Conservation (phyloP, 2,329 filamentous ascomycete species). For the Cladophialophora exuberans region DNA sequence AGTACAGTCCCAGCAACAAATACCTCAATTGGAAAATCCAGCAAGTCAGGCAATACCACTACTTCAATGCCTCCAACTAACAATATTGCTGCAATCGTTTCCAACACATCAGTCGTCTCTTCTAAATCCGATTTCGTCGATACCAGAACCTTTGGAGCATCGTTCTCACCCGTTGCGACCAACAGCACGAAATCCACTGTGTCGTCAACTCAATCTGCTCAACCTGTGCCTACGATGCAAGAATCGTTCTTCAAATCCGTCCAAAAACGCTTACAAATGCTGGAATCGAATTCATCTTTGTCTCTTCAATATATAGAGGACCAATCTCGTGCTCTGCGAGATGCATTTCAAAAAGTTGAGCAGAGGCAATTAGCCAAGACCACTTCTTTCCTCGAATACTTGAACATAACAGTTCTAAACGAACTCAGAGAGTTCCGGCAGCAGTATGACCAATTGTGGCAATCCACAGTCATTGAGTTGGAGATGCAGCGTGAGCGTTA, state of each 20-base stretch:
- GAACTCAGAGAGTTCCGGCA: constrained; percentile 78
- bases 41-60: neutral
- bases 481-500: constrained; percentile 86
- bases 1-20: neutral
- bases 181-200: constrained; percentile 35
- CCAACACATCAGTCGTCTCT: neutral
- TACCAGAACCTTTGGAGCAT: constrained; percentile 5
- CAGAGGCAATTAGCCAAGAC: constrained; percentile 85
- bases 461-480: constrained; percentile 88
- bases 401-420: constrained; percentile 85
- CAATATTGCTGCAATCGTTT: neutral
- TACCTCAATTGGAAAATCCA: neutral
- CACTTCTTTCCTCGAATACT: constrained; percentile 74
- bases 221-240: constrained; percentile 79
- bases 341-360: constrained; percentile 84
- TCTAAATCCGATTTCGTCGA: constrained; percentile 16
- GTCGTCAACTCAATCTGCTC: constrained; percentile 52
- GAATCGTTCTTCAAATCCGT: constrained; percentile 98
- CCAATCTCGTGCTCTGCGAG: constrained; percentile 85
- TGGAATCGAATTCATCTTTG: constrained; percentile 90
- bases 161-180: neutral
- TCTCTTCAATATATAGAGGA: constrained; percentile 96
- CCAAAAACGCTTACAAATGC: constrained; percentile 85
- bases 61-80: neutral
- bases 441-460: constrained; percentile 96